phyloP scores from a whole-genome alignment of 225 moss, liverwort and hornwort species.

The Sphagnum tenellum region DNA sequence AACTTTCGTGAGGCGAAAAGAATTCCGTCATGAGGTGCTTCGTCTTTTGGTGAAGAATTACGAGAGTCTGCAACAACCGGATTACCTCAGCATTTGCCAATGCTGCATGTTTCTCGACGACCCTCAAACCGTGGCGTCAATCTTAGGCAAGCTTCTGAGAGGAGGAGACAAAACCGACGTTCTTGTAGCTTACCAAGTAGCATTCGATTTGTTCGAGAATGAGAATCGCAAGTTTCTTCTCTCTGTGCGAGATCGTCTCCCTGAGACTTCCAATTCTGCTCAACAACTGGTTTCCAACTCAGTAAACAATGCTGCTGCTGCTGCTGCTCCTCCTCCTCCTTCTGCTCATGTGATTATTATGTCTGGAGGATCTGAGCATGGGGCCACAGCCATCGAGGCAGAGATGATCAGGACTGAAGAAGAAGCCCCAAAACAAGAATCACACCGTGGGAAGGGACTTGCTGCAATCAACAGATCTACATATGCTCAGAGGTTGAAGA shows the following conservation, averaged over 20 bases:
- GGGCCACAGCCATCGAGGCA: no score
- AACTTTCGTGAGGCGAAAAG: conserved; percentile 79
- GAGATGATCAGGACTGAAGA: no score
- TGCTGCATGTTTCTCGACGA: conserved; percentile 94
- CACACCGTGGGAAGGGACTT: no score
- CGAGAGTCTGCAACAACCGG: conserved; percentile 64
- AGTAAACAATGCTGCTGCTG: no score
- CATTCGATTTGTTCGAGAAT: conserved; percentile 91
- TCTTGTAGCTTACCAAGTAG: conserved; percentile 83
- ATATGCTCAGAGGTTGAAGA: conserved; percentile 59
- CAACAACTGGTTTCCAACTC: no score
- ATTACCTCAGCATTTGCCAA: conserved; percentile 88
- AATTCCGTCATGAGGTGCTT: conserved; percentile 88
- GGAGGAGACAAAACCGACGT: conserved; percentile 67
- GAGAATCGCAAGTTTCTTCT: conserved; percentile 89
- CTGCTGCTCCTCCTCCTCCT: no score
- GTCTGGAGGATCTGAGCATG: no score
- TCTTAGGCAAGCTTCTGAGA: conserved; percentile 64
- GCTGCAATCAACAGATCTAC: conserved; percentile 42
- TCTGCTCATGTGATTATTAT: no score
- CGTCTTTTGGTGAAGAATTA: conserved; percentile 76
- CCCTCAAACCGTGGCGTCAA: conserved; percentile 59
- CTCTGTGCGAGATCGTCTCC: conserved; percentile 83
- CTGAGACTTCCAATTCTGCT: conserved; percentile 24
- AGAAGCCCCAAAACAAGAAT: no score